These are phyloP conservation scores for Aspergillus asperescens DNA, from an alignment of 495 filamentous ascomycete genomes.

Conservation along the genomic window DNA sequence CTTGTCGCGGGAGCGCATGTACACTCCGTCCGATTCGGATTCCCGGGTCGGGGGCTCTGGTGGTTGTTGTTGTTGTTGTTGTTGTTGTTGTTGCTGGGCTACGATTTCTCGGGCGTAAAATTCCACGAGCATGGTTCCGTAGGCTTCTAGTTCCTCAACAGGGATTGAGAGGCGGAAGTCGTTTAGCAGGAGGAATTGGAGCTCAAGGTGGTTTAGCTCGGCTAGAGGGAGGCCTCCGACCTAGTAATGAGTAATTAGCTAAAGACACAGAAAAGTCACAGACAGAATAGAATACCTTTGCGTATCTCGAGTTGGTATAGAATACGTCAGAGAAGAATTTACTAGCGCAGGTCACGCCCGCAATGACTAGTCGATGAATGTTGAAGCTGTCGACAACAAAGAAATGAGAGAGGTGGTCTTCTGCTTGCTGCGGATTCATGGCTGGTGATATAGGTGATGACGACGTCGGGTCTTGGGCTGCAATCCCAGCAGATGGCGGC, in stretches of 20 bases:
- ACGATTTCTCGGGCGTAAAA: constrained; percentile 94
- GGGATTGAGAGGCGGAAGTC: constrained; percentile 94
- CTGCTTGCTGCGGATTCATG: constrained; percentile 41
- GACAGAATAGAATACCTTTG: constrained; percentile 70
- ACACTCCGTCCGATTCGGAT: constrained; percentile 32
- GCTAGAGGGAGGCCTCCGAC: constrained; percentile 94
- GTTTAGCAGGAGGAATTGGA: constrained; percentile 94
- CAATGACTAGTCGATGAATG: constrained; percentile 95
- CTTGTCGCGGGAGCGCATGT: constrained; percentile 38
- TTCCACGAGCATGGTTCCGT: constrained; percentile 97
- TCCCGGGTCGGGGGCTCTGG: constrained; percentile 8
- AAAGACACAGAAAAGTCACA: constrained; percentile 3
- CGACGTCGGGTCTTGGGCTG: constrained; percentile 31
- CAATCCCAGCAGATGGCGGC: constrained; percentile 30
- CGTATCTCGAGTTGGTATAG: constrained; percentile 98
- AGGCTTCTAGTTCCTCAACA: constrained; percentile 92
- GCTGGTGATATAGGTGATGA: constrained; percentile 32
- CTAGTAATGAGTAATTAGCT: constrained; percentile 41
- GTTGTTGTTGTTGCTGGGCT: constrained; percentile 51
- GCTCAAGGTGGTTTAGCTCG: constrained; percentile 93
- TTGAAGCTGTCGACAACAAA: constrained; percentile 99
- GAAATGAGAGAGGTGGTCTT: constrained; percentile 65
- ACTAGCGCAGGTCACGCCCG: constrained; percentile 95
- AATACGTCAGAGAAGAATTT: constrained; percentile 99
- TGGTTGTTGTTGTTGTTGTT: constrained; percentile 31